phyloP scores from a whole-genome alignment of 352 stramenopile species.

The Globisporangium spiculum region DNA sequence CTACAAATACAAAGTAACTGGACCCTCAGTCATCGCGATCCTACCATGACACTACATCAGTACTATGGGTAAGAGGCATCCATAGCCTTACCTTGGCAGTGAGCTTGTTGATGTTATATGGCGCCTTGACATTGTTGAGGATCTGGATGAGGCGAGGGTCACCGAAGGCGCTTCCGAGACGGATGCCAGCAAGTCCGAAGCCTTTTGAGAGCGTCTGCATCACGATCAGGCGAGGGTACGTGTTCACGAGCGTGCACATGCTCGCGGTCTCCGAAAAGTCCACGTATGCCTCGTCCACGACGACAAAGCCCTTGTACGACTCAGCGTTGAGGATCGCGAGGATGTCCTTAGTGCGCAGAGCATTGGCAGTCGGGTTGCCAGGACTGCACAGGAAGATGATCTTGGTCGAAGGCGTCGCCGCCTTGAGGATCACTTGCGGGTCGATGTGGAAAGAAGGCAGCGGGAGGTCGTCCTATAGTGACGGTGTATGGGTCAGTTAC shows the following conservation, averaged over 20 bases:
- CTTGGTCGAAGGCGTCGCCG: slow-evolving; percentile 90
- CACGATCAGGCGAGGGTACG: slow-evolving; percentile 94
- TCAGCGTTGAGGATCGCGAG: slow-evolving; percentile 83
- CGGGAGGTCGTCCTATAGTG: slow-evolving; percentile 30
- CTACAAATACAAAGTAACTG: slow-evolving; percentile 13
- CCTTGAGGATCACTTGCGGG: slow-evolving; percentile 82
- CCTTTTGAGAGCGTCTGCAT: slow-evolving; percentile 98
- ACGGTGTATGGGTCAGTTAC: neutral
- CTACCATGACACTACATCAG: neutral
- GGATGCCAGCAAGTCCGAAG: slow-evolving; percentile 97
- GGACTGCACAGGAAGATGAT: slow-evolving; percentile 98
- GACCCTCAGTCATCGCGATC: neutral
- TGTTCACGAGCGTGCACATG: slow-evolving; percentile 87
- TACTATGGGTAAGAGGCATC: neutral
- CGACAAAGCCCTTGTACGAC: slow-evolving; percentile 92
- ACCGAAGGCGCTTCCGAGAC: slow-evolving; percentile 90
- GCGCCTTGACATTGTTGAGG: slow-evolving; percentile 99
- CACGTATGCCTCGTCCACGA: slow-evolving; percentile 98
- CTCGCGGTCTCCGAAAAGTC: slow-evolving; percentile 90
- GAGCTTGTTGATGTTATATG: slow-evolving; percentile 99
- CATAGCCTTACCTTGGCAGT: slow-evolving; percentile 66
- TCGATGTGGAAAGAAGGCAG: slow-evolving; percentile 84
- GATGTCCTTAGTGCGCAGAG: slow-evolving; percentile 89
- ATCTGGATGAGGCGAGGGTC: slow-evolving; percentile 93
- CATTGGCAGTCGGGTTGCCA: slow-evolving; percentile 97